Percentiles rank a stretch among this genome's conserved stretches.
Conservation (phyloP, 1,284 basidiomycete species). For the Ceratobasidium sp. region DNA sequence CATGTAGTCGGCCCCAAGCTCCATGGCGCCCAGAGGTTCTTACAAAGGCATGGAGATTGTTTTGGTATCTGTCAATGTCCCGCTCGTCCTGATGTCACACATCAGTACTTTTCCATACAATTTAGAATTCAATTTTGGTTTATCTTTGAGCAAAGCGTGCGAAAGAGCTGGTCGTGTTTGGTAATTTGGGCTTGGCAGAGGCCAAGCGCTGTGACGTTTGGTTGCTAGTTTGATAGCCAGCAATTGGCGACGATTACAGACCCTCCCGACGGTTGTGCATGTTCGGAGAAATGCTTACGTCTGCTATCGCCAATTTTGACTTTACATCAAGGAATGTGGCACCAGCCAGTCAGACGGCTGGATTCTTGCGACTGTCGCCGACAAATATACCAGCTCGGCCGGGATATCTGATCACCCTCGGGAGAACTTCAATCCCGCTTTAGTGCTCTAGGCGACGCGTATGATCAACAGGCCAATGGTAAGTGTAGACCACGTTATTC, state of each 20-base stretch:
- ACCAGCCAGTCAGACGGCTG: not conserved
- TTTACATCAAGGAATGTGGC: not conserved
- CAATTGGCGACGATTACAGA: too few species aligned
- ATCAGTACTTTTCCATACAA: not conserved
- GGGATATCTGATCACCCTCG: too few species aligned
- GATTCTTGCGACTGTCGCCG: conserved; percentile 34
- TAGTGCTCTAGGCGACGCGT: not conserved
- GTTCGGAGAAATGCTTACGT: not conserved
- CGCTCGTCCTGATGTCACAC: not conserved
- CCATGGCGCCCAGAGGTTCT: too few species aligned
- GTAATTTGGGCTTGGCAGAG: too few species aligned
- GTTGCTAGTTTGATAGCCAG: too few species aligned
- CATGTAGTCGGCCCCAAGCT: conserved; percentile 54
- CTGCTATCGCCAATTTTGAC: not conserved
- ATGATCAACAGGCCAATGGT: not conserved
- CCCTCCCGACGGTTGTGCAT: not conserved
- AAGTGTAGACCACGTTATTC: not conserved
- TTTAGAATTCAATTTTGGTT: not conserved
- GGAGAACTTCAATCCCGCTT: not conserved
- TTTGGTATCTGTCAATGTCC: not conserved
- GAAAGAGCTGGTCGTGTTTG: too few species aligned
- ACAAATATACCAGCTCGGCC: not conserved
- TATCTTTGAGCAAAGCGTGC: too few species aligned
- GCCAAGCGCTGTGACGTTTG: too few species aligned
- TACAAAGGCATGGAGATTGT: not conserved